phyloP scores from a whole-genome alignment of 1,139 yeast species.

The Blastobotrys apis region DNA sequence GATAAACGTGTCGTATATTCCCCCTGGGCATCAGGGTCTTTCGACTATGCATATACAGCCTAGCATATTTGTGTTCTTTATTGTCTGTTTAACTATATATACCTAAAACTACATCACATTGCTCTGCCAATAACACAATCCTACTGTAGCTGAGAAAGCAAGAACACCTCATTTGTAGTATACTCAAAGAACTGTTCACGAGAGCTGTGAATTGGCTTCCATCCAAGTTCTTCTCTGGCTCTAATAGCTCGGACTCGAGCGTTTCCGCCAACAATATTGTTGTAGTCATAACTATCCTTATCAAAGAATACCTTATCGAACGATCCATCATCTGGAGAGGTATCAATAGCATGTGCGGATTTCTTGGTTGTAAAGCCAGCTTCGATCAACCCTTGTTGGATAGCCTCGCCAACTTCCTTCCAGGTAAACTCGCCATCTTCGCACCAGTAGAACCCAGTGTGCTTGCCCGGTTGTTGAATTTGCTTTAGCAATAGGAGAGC shows the following conservation, averaged over 20 bases:
- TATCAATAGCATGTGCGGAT: slow-evolving; percentile 12
- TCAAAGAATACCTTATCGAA: slow-evolving; percentile 15
- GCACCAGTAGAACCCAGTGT: slow-evolving; percentile 40
- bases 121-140: too few relatives aligned
- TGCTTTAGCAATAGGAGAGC: slow-evolving; percentile 30
- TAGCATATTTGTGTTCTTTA: too few relatives aligned
- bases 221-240: slow-evolving; percentile 20
- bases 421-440: slow-evolving; percentile 37
- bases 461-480: slow-evolving; percentile 33
- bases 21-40: too few relatives aligned
- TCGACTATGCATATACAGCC: too few relatives aligned
- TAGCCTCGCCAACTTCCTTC: slow-evolving; percentile 33
- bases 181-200: too few relatives aligned
- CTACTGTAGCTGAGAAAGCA: too few relatives aligned
- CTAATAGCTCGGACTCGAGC: slow-evolving; percentile 22
- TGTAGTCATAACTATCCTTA: slow-evolving; percentile 8
- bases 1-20: too few relatives aligned
- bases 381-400: slow-evolving; percentile 24
- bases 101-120: too few relatives aligned
- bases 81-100: too few relatives aligned
- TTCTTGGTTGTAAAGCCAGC: slow-evolving; percentile 18
- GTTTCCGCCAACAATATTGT: slow-evolving; percentile 19
- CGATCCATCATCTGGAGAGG: slow-evolving; percentile 14
- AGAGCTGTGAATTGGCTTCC: too few relatives aligned
- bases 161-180: too few relatives aligned